Evolutionary conservation across 352 stramenopile species (phyloP), one percentile per base, ranked within the genome.

Genomic region (Phytopythium cucurbitacearum): DNA sequence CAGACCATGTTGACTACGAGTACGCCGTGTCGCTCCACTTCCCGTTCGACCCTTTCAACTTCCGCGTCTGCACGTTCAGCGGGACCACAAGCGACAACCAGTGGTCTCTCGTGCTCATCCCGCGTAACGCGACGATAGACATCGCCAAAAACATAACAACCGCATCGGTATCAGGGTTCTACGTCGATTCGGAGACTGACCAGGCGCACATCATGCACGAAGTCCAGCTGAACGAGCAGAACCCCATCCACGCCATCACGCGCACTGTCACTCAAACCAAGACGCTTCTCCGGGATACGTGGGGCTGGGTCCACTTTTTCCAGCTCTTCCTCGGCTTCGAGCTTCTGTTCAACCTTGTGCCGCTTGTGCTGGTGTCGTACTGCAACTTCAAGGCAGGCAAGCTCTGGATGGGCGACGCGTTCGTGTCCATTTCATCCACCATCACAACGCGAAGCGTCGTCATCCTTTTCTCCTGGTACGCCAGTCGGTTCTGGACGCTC

Each of bases 331-430:
- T 80, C 4, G 64, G 51, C 1, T n/a, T 73, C n/a, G 51, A 75
- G 38, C 56, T 65, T 4, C 49, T 74, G 2, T 55, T 66, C 10
- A 68, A 56, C 7, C 44, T 80, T 0, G 7, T 67, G 21, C 49
- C 76, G 28, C 51, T 80, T 1, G 42, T 65, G 11, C 13, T 76
- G 8, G 57, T 77, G 13, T 54, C 51, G 7, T 72, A 71, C 32
- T 61, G 62, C 7, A 76, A 64, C 13, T 3, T 77, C 28, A 53
- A 49, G 0, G 47, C 37, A 3, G 66, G 70, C 1, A 77, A 76
- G 48, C 10, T 77, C 21, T 77, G 70, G 70, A 62, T 80, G 7
- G 67, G 67, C 6, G 70, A 75, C 36, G 67, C 70, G 1, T 80
- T 80, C 38, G 51, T 69, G 11, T 67, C 67, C 7, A 40, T 75